Evolutionary conservation across 495 filamentous ascomycete species (phyloP).

Genomic region (Podospora conica): DNA sequence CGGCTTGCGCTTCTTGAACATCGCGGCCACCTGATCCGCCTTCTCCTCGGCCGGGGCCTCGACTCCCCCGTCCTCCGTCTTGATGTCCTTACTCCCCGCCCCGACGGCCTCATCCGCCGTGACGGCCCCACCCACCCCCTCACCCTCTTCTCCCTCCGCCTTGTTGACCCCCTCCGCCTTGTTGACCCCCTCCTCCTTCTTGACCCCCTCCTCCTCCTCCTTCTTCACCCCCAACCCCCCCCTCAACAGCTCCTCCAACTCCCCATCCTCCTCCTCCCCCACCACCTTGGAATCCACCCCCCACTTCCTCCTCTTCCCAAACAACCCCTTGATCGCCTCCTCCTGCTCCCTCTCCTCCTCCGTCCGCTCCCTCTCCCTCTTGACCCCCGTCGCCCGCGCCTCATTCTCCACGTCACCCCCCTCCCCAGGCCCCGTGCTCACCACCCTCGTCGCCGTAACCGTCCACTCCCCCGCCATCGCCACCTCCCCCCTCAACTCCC

Average conservation of each 20-base stretch:
- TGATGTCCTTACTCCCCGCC: conserved; percentile 2
- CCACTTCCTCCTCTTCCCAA: conserved; percentile 62
- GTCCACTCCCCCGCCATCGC: conserved; percentile 91
- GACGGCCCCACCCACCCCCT: conserved; percentile 32
- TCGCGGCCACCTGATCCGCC: conserved; percentile 34
- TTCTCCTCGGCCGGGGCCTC: conserved; percentile 9
- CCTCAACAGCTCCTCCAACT: conserved; percentile 67
- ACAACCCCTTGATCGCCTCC: conserved; percentile 49
- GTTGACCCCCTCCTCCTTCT: conserved; percentile 7
- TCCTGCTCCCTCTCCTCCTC: conserved; percentile 62
- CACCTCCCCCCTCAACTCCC: conserved; percentile 70
- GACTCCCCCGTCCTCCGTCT: conserved; percentile 32
- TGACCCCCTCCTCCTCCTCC: conserved; percentile 28
- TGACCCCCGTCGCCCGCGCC: conserved; percentile 52
- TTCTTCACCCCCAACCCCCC: conserved; percentile 31
- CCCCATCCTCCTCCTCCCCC: conserved; percentile 57
- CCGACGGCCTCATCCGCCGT: conserved; percentile 26
- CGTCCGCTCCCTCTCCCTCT: conserved; percentile 58
- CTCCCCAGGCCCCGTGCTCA: conserved; percentile 17
- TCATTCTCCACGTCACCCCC: conserved; percentile 32
- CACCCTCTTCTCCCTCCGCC: conserved; percentile 30
- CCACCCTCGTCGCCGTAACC: conserved; percentile 53
- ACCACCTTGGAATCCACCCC: conserved; percentile 63
- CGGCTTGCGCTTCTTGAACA: conserved; percentile 90
- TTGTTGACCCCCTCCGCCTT: conserved; percentile 23